These are phyloP conservation scores for Rosa persica DNA, from an alignment of 306 rosid species.

Conservation along the genomic window DNA sequence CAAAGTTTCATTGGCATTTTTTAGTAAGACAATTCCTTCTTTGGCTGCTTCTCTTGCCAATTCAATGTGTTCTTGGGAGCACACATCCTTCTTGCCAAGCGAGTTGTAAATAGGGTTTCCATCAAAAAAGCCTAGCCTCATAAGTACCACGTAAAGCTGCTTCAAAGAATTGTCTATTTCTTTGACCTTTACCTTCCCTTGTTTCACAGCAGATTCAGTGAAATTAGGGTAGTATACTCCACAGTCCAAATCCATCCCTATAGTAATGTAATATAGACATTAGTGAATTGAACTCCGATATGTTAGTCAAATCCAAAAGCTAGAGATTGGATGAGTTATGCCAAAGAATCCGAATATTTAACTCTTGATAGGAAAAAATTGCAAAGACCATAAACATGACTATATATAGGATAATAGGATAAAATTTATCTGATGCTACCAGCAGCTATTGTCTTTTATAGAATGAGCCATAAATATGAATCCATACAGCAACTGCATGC, in stretches of 20 bases:
- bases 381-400: no score
- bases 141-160: slow-evolving; percentile 17
- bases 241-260: slow-evolving; percentile 30
- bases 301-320: background rate
- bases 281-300: background rate
- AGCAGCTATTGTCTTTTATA: no score
- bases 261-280: background rate
- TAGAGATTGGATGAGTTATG: background rate
- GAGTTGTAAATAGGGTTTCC: slow-evolving; percentile 5
- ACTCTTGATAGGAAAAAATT: no score
- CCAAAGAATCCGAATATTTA: background rate
- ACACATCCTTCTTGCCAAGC: slow-evolving; percentile 20
- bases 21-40: slow-evolving; percentile 28
- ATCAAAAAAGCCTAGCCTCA: slow-evolving; percentile 31
- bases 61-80: slow-evolving; percentile 18
- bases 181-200: slow-evolving; percentile 15
- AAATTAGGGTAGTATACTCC: slow-evolving; percentile 8
- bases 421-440: no score
- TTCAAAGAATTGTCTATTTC: slow-evolving; percentile 21
- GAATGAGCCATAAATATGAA: no score
- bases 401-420: no score
- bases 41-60: slow-evolving; percentile 30
- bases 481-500: no score
- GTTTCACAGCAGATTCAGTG: slow-evolving; percentile 7
- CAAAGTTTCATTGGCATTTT: slow-evolving; percentile 17